phyloP scores from a whole-genome alignment of 371 early-diverging fungal species.

The Mortierella sp. region DNA sequence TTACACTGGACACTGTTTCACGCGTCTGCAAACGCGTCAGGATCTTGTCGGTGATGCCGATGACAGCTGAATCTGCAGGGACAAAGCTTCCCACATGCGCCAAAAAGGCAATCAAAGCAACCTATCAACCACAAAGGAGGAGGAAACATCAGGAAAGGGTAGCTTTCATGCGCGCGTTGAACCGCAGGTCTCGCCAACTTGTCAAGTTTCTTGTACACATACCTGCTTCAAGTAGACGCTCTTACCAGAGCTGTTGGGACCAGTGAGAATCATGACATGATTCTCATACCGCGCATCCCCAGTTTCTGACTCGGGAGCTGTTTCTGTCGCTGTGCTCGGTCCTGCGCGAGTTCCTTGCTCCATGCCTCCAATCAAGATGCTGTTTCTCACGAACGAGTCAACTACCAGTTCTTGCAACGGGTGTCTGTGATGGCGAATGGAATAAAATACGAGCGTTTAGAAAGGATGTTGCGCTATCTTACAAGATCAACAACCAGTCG shows the following conservation, averaged over 20 bases:
- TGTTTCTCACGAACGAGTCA: constrained; percentile 76
- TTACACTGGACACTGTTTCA: constrained; percentile 67
- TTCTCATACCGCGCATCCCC: constrained; percentile 20
- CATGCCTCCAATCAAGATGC: constrained; percentile 63
- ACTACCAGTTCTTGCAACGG: constrained; percentile 79
- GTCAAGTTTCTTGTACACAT: not conserved
- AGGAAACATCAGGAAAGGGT: not conserved
- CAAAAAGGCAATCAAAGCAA: constrained; percentile 82
- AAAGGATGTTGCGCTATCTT: no score
- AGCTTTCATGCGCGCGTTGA: no score
- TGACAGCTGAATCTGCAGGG: constrained; percentile 84
- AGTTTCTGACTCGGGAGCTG: not conserved
- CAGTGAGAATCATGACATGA: constrained; percentile 76
- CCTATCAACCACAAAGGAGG: constrained; percentile 23
- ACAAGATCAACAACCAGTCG: no score
- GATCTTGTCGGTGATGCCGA: constrained; percentile 93
- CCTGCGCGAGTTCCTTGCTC: constrained; percentile 9
- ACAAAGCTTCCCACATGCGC: constrained; percentile 97
- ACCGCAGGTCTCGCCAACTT: no score
- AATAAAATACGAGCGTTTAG: not conserved
- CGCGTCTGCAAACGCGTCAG: constrained; percentile 83
- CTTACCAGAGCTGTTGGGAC: constrained; percentile 87
- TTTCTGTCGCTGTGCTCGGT: not conserved
- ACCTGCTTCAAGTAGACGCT: constrained; percentile 85
- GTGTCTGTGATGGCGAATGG: constrained; percentile 64